Base-by-base conservation (phyloP, 495 filamentous ascomycete genomes). In the Neurospora intermedia region DNA sequence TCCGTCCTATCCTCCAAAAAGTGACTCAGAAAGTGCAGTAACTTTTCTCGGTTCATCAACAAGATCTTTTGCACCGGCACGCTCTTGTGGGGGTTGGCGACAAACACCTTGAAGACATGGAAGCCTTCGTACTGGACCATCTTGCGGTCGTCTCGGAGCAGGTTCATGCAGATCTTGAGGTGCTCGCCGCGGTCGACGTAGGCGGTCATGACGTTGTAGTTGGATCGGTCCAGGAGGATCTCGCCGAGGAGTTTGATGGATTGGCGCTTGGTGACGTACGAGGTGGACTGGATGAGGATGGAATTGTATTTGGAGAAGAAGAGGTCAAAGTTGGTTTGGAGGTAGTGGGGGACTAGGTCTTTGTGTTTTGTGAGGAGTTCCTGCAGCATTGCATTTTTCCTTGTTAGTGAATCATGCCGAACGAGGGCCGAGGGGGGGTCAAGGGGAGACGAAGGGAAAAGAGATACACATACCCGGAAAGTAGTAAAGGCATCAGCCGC, bases 71-170 rank as follows among this genome's bases (percentile, higher is more conserved):
- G 93, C 48, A 99, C 96, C 11, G 93, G 92, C 71, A 93, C 87
- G 39, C 93, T 96, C 82, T 99, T 99, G 85, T 97, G 91, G 89
- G 96, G 85, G 80, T 99, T 98, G 69, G 96, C 96, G 69, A 98
- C 96, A 83, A 99, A 99, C 73, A 99, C 94, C 86, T 99, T 99
- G 85, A 99, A 99, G 43, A 99, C 95, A 81, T 99, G 96, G 81
- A 99, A 99, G 35, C 94, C 95, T 82, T 99, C 96, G 79, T 98
- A 99, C 79, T 98, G 94, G 70, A 99, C 96, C 93, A 98, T 99
- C 80, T 96, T 94, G 76, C 94, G 89, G 80, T 98, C 95, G 81
- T 98, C 95, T 69, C 92, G 88, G 71, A 99, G 83, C 70, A 98
- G 85, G 80, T 97, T 98, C 96, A 99, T 99, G 83, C 93, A 94